These are phyloP conservation scores for Ophiostoma novo-ulmi DNA, from an alignment of 2,329 filamentous ascomycete genomes.

Conservation along the genomic window DNA sequence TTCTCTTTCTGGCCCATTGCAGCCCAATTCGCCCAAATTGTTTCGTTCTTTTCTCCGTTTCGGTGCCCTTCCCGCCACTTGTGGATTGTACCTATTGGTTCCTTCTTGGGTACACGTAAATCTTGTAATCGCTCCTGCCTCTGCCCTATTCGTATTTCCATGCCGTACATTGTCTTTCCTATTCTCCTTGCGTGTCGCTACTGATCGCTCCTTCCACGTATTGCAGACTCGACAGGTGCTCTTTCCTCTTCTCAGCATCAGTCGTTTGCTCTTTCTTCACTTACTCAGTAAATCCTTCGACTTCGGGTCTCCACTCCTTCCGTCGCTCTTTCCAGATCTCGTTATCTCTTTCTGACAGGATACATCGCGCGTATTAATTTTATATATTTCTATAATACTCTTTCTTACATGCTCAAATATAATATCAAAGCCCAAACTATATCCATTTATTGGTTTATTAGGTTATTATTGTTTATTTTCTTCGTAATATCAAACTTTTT, in stretches of 20 bases:
- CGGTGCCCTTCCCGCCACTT: neutral
- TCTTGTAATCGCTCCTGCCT: neutral
- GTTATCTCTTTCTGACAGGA: conserved; percentile 2
- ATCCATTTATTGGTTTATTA: neutral
- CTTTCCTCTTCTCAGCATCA: neutral
- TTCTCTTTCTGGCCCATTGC: conserved; percentile 3
- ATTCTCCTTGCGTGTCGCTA: neutral
- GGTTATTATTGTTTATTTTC: neutral
- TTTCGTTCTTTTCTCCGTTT: neutral
- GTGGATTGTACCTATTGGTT: neutral
- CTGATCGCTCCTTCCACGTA: neutral
- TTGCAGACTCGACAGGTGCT: neutral
- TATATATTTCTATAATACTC: neutral
- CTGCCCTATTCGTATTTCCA: neutral
- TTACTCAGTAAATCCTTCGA: neutral
- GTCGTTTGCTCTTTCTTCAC: neutral
- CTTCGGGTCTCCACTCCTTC: conserved; percentile 5
- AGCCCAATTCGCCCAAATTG: neutral
- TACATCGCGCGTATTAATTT: neutral
- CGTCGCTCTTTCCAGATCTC: conserved; percentile 6
- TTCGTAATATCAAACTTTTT: conserved; percentile 1
- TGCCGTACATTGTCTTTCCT: neutral
- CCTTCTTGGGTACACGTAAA: neutral
- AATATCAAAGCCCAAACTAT: neutral
- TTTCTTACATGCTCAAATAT: neutral